Base-by-base conservation (phyloP, 768 basidiomycete genomes). In the Mycena rosella region DNA sequence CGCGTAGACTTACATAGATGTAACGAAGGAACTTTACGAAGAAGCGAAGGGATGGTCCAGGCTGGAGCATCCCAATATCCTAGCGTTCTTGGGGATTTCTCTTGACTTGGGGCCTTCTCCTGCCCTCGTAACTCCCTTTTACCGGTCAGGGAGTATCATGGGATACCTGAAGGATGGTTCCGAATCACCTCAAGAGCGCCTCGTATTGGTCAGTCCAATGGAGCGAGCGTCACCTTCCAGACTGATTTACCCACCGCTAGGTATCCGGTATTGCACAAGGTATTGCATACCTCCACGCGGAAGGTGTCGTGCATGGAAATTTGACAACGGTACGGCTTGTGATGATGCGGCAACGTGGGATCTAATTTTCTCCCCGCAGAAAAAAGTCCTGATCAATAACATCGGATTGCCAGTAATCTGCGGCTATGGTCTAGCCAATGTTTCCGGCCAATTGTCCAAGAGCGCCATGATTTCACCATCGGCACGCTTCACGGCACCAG, bases 271-370 rank as follows among this genome's bases (percentile, higher is more conserved):
- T 71, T 6, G 47, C 67, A 6, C 15, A 32, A 5, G 72, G 72
- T 3, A 26, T 73, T 10, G 54, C 26, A n/a, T 72, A 73, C 40
- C 67, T 73, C 4, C 72, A 73, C 38, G 60, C 66, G 2, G 53
- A 65, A 52, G 53, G 49, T 1, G 49, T 73, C 22, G 52, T 73
- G 8, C 72, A 73, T 29, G 72, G 72, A 0, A 68, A 71, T 57
- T 36, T 73, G 11, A 49, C 47, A 15, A 65, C 67, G 29, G 72
- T 73, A 5, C 29, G 20, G 18, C 5, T 14, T 14, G 15, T 22
- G n/a, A n/a, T 9, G 27, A 15, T 56, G 9, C 22, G 26, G 2
- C 13, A 13, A 7, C 47, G 4, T 26, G 22, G 9, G 22, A 13
- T 9, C 6, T 2, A 42, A 27, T 30, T 48, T 17, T 8, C 2